phyloP scores from a whole-genome alignment of 805 yeast species.

The Monosporozyma servazzii region DNA sequence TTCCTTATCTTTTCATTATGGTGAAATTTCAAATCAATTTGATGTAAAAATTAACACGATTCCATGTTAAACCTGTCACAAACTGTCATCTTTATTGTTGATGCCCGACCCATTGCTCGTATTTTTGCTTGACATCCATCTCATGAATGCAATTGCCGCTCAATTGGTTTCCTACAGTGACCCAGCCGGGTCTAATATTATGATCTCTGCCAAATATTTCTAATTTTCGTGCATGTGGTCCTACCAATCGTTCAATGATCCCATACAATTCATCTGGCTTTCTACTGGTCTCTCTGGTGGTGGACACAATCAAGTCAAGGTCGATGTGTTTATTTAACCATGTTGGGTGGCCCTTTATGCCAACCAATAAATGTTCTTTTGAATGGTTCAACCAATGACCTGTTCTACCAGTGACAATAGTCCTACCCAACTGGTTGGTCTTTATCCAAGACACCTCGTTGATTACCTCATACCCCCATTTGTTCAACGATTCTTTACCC shows the following conservation, averaged over 20 bases:
- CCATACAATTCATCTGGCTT: conserved; percentile 90
- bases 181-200: conserved; percentile 84
- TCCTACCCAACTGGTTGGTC: conserved; percentile 76
- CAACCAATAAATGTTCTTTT: conserved; percentile 82
- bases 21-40: neutral
- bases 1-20: neutral
- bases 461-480: conserved; percentile 74
- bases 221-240: conserved; percentile 63
- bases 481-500: conserved; percentile 64
- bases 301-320: conserved; percentile 67
- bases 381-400: conserved; percentile 97
- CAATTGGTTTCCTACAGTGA: conserved; percentile 76
- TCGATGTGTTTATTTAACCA: conserved; percentile 66
- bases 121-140: conserved; percentile 41
- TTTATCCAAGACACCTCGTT: conserved; percentile 90
- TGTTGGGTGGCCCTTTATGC: conserved; percentile 67
- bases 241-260: conserved; percentile 76
- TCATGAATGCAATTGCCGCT: conserved; percentile 51
- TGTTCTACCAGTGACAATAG: conserved; percentile 90
- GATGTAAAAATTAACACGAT: conserved; percentile 10
- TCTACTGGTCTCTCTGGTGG: conserved; percentile 79
- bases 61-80: neutral
- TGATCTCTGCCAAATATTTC: conserved; percentile 87
- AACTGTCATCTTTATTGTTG: neutral
- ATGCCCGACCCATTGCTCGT: conserved; percentile 17